A percentile compares a stretch with the other conserved stretches of the same genome.
Conservation (phyloP, 1,139 yeast species). For the Saccharomycopsis crataegensis region DNA sequence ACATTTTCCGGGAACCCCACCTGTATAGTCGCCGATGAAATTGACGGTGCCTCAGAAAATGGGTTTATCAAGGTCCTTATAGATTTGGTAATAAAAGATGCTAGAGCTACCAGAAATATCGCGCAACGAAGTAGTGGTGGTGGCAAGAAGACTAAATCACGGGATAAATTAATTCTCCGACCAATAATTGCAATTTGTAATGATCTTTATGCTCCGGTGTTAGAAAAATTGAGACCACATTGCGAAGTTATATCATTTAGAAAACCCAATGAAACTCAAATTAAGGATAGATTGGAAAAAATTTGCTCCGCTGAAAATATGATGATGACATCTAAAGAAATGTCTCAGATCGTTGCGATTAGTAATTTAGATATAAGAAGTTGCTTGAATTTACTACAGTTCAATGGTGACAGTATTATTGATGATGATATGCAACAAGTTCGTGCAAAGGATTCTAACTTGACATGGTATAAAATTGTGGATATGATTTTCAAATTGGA, state of each 20-base stretch:
- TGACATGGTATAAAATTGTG: constrained; percentile 53
- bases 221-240: constrained; percentile 65
- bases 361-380: constrained; percentile 85
- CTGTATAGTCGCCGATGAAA: constrained; percentile 80
- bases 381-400: constrained; percentile 78
- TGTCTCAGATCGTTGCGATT: constrained; percentile 51
- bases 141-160: constrained; percentile 25
- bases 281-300: constrained; percentile 39
- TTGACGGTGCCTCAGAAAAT: constrained; percentile 80
- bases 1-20: constrained; percentile 61
- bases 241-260: constrained; percentile 66
- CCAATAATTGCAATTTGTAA: constrained; percentile 94
- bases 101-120: constrained; percentile 36
- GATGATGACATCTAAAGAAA: constrained; percentile 29
- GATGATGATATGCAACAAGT: constrained; percentile 22
- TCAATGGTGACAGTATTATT: constrained; percentile 29
- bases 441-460: constrained; percentile 43
- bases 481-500: constrained; percentile 48
- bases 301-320: constrained; percentile 46
- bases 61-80: constrained; percentile 69
- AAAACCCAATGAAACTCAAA: constrained; percentile 46
- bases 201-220: constrained; percentile 64
- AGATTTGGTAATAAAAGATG: constrained; percentile 57
- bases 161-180: constrained; percentile 44
- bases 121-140: constrained; percentile 22